phyloP scores from a whole-genome alignment of 108 stramenopile species.

The Pseudonitzschia multiseries region DNA sequence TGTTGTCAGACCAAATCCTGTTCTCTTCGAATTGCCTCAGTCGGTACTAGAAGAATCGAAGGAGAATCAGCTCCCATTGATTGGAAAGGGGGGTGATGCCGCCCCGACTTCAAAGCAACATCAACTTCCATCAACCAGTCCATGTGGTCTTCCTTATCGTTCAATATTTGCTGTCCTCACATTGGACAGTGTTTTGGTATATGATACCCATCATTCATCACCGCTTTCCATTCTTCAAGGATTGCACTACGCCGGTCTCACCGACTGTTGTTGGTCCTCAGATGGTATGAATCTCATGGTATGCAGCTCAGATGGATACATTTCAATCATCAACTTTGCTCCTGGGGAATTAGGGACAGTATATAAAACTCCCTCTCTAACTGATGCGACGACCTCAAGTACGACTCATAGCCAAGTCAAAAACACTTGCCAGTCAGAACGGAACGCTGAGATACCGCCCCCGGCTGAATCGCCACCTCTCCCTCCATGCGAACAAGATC shows the following conservation, averaged over 20 bases:
- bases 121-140: constrained; percentile 5
- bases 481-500: constrained; percentile 40
- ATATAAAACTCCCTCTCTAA: constrained; percentile 3
- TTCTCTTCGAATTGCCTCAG: constrained; percentile 67
- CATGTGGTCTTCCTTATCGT: constrained; percentile 56
- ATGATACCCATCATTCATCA: constrained; percentile 73
- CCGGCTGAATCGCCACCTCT: constrained; percentile 23
- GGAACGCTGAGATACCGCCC: background rate
- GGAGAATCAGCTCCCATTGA: constrained; percentile 29
- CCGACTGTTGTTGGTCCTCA: constrained; percentile 80
- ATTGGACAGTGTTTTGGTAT: constrained; percentile 70
- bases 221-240: constrained; percentile 70
- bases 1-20: constrained; percentile 79
- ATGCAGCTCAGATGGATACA: constrained; percentile 83
- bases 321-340: constrained; percentile 74
- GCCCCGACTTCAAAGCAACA: background rate
- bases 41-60: constrained; percentile 35
- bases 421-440: background rate
- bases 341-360: constrained; percentile 74
- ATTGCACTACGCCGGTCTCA: constrained; percentile 87
- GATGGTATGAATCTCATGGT: constrained; percentile 81
- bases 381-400: background rate
- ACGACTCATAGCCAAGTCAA: background rate
- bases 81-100: background rate
- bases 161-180: constrained; percentile 86